phyloP scores from a whole-genome alignment of 148 eudicot genomes.

The Fagopyrum homotropicum region DNA sequence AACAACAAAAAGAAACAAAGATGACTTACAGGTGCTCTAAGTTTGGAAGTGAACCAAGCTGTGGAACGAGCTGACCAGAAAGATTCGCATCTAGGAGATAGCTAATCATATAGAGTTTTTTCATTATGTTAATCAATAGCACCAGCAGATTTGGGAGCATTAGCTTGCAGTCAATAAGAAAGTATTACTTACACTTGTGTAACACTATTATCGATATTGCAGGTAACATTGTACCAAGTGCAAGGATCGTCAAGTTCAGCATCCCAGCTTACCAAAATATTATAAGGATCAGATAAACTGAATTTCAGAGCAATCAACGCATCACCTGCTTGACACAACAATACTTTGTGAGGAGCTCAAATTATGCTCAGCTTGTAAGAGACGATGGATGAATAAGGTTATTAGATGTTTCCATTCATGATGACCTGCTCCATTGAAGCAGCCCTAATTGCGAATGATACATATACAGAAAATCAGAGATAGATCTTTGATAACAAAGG shows the following conservation, averaged over 20 bases:
- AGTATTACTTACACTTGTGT: constrained; percentile 54
- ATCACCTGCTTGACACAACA: constrained; percentile 47
- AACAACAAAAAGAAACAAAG: background rate
- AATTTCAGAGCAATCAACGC: constrained; percentile 53
- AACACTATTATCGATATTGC: constrained; percentile 57
- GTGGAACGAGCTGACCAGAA: constrained; percentile 63
- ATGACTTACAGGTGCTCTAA: constrained; percentile 71
- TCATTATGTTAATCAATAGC: background rate
- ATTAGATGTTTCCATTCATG: too few relatives aligned
- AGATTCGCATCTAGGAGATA: constrained; percentile 72
- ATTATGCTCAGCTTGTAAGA: background rate
- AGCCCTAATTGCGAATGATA: background rate
- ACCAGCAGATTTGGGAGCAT: background rate
- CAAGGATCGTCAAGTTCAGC: constrained; percentile 72
- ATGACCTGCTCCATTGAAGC: too few relatives aligned
- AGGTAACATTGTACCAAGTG: constrained; percentile 69
- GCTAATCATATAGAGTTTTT: constrained; percentile 24
- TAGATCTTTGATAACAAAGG: background rate
- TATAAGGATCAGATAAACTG: constrained; percentile 55
- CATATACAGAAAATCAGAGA: background rate
- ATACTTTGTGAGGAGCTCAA: constrained; percentile 14
- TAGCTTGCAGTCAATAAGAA: background rate
- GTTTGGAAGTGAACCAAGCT: constrained; percentile 61
- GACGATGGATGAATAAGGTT: background rate
- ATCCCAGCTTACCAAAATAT: constrained; percentile 69